Evolutionary conservation across 2,329 filamentous ascomycete genomes (phyloP).

Genomic region (Thielaviopsis euricoi): DNA sequence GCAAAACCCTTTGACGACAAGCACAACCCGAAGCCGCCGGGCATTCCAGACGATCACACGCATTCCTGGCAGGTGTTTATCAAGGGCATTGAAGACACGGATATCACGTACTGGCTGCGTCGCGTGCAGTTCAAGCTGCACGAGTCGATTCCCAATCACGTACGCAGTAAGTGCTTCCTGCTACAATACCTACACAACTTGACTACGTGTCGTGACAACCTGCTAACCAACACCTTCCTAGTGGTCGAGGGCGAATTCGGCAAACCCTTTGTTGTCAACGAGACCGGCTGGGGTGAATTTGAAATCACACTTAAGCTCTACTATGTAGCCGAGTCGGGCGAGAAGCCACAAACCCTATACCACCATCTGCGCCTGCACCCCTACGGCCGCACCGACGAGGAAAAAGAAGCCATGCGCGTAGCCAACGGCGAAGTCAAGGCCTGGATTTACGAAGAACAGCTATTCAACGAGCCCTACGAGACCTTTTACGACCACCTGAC

Average conservation of each 20-base stretch:
- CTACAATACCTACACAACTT: not conserved
- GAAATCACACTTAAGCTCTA: slow-evolving; percentile 91
- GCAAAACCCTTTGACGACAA: slow-evolving; percentile 63
- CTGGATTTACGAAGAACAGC: slow-evolving; percentile 81
- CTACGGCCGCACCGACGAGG: slow-evolving; percentile 67
- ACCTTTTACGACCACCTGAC: slow-evolving; percentile 81
- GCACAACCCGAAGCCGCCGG: slow-evolving; percentile 59
- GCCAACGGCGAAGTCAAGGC: slow-evolving; percentile 51
- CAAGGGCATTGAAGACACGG: slow-evolving; percentile 71
- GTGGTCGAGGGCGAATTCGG: slow-evolving; percentile 54
- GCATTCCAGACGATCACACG: slow-evolving; percentile 77
- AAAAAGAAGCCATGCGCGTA: slow-evolving; percentile 42
- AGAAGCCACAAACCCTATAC: slow-evolving; percentile 92
- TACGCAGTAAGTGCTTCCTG: slow-evolving; percentile 44
- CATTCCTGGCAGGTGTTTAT: slow-evolving; percentile 96
- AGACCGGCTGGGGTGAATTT: slow-evolving; percentile 97
- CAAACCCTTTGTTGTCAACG: slow-evolving; percentile 65
- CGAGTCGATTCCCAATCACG: slow-evolving; percentile 85
- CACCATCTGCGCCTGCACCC: slow-evolving; percentile 84
- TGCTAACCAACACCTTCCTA: slow-evolving; percentile 14
- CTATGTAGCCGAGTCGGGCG: slow-evolving; percentile 71
- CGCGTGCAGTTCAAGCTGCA: slow-evolving; percentile 97
- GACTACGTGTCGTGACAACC: no score
- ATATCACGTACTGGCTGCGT: slow-evolving; percentile 88
- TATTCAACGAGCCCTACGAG: slow-evolving; percentile 95